Percentiles rank a stretch among this genome's conserved stretches.
Evolutionary conservation across 2,329 filamentous ascomycete species (phyloP).

Genomic region (Neonectria faginata): DNA sequence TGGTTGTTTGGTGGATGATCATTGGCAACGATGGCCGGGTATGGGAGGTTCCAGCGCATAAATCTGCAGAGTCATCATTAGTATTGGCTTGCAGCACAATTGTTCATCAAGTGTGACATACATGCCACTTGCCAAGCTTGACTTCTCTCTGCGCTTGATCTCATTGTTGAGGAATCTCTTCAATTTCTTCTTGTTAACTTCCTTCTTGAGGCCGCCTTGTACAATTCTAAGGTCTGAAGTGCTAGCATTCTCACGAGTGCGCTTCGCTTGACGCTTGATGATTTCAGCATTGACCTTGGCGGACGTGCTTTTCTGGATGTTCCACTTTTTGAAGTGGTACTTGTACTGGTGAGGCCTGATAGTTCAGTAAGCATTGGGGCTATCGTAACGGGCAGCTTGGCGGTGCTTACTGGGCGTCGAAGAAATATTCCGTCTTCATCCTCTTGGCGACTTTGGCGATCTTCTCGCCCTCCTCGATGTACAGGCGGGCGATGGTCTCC

Average conservation of each 20-base stretch:
- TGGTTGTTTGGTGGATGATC: neutral
- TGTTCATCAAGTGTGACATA: too few species aligned
- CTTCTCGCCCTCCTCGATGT: neutral
- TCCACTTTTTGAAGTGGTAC: neutral
- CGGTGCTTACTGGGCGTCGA: neutral
- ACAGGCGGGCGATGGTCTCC: neutral
- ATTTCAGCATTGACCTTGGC: neutral
- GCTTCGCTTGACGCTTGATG: neutral
- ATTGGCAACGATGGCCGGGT: neutral
- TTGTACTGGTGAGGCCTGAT: neutral
- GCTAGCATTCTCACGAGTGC: neutral
- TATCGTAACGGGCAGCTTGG: too few species aligned
- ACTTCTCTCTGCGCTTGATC: too few species aligned
- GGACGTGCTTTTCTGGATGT: neutral
- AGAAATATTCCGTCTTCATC: neutral
- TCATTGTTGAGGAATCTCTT: neutral
- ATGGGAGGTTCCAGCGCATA: neutral
- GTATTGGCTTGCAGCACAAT: too few species aligned
- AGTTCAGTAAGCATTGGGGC: too few species aligned
- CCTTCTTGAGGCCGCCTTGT: neutral
- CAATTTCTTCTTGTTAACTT: neutral
- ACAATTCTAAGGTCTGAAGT: too few species aligned
- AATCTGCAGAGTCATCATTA: neutral
- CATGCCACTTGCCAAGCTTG: too few species aligned
- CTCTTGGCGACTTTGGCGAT: neutral